Evolutionary conservation across 106 monocot genomes (phyloP), one percentile per base, ranked within the genome.

Genomic region (Vanilla planifolia): DNA sequence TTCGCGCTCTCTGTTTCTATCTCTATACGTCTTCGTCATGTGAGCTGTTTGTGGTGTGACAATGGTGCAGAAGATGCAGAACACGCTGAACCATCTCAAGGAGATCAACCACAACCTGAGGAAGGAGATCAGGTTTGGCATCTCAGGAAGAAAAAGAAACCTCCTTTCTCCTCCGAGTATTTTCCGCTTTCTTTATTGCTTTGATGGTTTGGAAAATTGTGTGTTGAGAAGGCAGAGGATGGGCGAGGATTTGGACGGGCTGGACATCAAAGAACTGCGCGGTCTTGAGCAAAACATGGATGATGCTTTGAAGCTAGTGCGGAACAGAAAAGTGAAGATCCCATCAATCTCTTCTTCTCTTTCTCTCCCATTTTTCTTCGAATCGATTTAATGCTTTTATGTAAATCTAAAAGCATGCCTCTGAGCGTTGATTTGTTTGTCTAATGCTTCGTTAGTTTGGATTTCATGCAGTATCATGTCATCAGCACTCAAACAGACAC

Each of bases 281-380:
- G 73, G 68, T 71, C 88, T 93, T 76, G 93, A 93, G 74, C 81
- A 84, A 74, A 78, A 76, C 69, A 59, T 93, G 51, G 85, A 88
- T 27, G 57, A 55, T 8, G 55, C 88, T 26, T 60, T 85, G 55
- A 82, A 67, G 59, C 59, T 69, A 47, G 88, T 88, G 32, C 79
- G 93, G 24, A 53, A 64, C 11, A 73, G 81, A 24, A 93, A 85
- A 61, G 93, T 85, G 51, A 64, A 56, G 66, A 14, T 37, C 29
- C 5, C 37, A 37, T 37, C 37, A 6, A 37, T n/a, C n/a, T n/a
- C n/a, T n/a, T n/a, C n/a, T n/a, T n/a, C n/a, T n/a, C n/a, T n/a
- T n/a, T n/a, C n/a, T n/a, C n/a, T n/a, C n/a, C n/a, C n/a, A n/a
- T n/a, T n/a, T n/a, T n/a, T n/a, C n/a, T n/a, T n/a, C n/a, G n/a